Evolutionary conservation across 805 yeast genomes (phyloP).

Genomic region (Kuraishia piskuri): DNA sequence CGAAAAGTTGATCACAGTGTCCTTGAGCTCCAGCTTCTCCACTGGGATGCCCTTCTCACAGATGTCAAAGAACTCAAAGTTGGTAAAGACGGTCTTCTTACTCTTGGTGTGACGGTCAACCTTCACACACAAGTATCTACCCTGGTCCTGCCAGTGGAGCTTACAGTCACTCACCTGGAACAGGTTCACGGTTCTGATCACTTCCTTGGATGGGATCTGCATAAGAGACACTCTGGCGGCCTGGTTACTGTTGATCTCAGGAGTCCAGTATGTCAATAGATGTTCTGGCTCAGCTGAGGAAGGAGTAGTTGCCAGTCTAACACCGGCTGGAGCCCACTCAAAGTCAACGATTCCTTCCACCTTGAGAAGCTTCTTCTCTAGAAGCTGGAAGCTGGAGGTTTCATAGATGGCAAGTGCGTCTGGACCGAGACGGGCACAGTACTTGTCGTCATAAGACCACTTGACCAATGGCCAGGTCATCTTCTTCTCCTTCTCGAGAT

Average conservation of each 20-base stretch:
- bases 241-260: conserved; percentile 76
- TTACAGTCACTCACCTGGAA: conserved; percentile 90
- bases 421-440: conserved; percentile 92
- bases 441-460: conserved; percentile 90
- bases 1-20: conserved; percentile 76
- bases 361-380: conserved; percentile 80
- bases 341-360: conserved; percentile 83
- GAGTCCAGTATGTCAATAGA: conserved; percentile 91
- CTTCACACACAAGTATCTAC: conserved; percentile 79
- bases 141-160: conserved; percentile 90
- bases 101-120: conserved; percentile 97
- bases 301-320: conserved; percentile 48
- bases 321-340: conserved; percentile 90
- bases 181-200: conserved; percentile 84
- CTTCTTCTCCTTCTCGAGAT: conserved; percentile 53
- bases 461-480: conserved; percentile 94
- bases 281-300: conserved; percentile 48
- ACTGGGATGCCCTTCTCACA: conserved; percentile 89
- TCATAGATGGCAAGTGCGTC: conserved; percentile 90
- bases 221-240: conserved; percentile 90
- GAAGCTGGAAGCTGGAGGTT: conserved; percentile 61
- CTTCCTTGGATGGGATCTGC: conserved; percentile 76
- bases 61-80: conserved; percentile 84
- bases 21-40: conserved; percentile 88
- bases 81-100: conserved; percentile 83